A percentile compares a stretch with the other conserved stretches of the same genome.
phyloP scores from a whole-genome alignment of 2,329 filamentous ascomycete genomes.

The Neurospora crassa region DNA sequence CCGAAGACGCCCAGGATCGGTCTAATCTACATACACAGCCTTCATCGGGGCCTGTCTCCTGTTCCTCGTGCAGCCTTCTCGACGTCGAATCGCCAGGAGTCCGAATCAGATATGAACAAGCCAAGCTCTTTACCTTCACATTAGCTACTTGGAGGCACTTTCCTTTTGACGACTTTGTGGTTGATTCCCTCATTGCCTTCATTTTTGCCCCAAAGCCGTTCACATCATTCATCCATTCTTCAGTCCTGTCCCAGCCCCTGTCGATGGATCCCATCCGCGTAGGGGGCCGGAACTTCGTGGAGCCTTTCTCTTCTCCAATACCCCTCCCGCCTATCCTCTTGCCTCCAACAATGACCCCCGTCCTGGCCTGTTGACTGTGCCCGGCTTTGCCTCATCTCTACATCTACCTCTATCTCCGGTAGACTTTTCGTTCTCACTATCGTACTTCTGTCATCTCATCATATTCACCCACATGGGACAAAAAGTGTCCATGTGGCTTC shows the following conservation, averaged over 20 bases:
- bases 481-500: background rate
- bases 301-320: background rate
- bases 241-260: background rate
- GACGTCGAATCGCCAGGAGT: background rate
- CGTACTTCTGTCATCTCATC: background rate
- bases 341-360: background rate
- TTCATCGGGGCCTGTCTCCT: background rate
- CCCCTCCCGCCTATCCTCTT: background rate
- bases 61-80: background rate
- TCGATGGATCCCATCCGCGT: background rate
- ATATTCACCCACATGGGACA: background rate
- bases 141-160: background rate
- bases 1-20: background rate
- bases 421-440: background rate
- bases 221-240: background rate
- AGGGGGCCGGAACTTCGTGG: background rate
- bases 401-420: background rate
- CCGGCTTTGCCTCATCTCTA: background rate
- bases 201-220: background rate
- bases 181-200: background rate
- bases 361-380: background rate
- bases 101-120: background rate
- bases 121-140: background rate
- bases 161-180: background rate
- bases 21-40: background rate